Conservation (phyloP, 2,329 filamentous ascomycete genomes). For the Bipolaris gigantea region DNA sequence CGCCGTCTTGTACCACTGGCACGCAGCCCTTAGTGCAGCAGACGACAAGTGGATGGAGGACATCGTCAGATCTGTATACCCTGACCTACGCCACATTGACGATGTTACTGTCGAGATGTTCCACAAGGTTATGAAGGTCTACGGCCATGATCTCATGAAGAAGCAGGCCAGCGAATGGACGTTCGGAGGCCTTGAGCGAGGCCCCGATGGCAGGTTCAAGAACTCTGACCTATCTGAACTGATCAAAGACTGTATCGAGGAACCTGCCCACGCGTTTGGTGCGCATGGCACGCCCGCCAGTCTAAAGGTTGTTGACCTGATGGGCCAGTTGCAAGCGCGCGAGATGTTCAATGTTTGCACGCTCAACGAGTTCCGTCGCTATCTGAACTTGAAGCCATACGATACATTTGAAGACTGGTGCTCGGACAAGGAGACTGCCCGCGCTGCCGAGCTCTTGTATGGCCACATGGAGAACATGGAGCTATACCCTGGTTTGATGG, state of each 20-base stretch:
- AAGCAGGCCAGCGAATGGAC: constrained; percentile 67
- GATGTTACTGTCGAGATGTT: constrained; percentile 41
- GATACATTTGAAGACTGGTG: constrained; percentile 83
- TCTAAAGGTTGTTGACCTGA: constrained; percentile 73
- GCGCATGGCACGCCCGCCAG: constrained; percentile 71
- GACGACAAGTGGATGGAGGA: constrained; percentile 80
- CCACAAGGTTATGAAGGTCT: constrained; percentile 41
- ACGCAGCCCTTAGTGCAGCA: constrained; percentile 71
- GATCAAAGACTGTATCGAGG: constrained; percentile 67
- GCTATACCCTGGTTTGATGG: constrained; percentile 76
- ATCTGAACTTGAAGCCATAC: constrained; percentile 76
- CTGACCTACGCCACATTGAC: constrained; percentile 33
- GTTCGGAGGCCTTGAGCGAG: constrained; percentile 68
- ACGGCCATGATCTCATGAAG: constrained; percentile 58
- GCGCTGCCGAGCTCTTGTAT: constrained; percentile 60
- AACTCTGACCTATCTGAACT: constrained; percentile 76
- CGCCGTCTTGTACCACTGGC: constrained; percentile 85
- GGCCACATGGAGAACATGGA: constrained; percentile 79
- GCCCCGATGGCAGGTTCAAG: constrained; percentile 66
- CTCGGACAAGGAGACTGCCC: constrained; percentile 69
- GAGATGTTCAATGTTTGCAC: constrained; percentile 72
- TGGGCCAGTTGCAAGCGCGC: constrained; percentile 75
- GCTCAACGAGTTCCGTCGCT: constrained; percentile 80
- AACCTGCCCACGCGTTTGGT: constrained; percentile 60
- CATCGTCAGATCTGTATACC: constrained; percentile 29